Evolutionary conservation across 805 yeast species (phyloP).

Genomic region (Blastobotrys mokoenaii): DNA sequence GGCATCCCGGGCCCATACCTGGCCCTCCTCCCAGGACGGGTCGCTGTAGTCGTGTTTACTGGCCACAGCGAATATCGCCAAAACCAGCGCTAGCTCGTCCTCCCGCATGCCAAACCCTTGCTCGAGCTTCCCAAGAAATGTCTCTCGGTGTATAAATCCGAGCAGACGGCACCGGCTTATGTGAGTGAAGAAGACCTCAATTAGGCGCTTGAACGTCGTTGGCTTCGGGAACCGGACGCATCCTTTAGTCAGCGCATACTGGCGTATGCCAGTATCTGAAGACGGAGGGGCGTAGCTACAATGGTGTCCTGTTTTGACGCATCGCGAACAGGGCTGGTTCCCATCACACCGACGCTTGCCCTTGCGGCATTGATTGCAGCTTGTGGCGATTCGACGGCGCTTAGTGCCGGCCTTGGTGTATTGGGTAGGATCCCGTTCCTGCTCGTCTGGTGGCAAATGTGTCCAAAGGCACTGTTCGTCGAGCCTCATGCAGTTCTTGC

Average conservation of each 20-base stretch:
- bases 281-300: background rate
- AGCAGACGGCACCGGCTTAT: background rate
- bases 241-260: background rate
- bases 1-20: background rate
- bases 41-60: conserved; percentile 1
- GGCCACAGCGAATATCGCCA: conserved; percentile 1
- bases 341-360: conserved; percentile 1
- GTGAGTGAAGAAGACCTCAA: background rate
- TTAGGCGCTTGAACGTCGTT: background rate
- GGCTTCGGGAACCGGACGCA: background rate
- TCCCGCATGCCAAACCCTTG: background rate
- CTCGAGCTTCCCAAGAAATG: background rate
- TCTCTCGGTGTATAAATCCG: conserved; percentile 1
- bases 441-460: background rate
- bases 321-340: background rate
- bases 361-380: conserved; percentile 1
- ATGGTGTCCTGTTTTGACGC: background rate
- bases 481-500: conserved; percentile 1
- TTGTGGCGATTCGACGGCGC: background rate
- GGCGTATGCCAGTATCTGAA: background rate
- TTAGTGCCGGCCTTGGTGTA: conserved; percentile 2
- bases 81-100: background rate
- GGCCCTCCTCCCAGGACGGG: background rate
- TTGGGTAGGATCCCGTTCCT: background rate
- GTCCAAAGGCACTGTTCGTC: background rate